Base-by-base conservation (phyloP, 495 filamentous ascomycete genomes). In the Margaritispora aquatica region DNA sequence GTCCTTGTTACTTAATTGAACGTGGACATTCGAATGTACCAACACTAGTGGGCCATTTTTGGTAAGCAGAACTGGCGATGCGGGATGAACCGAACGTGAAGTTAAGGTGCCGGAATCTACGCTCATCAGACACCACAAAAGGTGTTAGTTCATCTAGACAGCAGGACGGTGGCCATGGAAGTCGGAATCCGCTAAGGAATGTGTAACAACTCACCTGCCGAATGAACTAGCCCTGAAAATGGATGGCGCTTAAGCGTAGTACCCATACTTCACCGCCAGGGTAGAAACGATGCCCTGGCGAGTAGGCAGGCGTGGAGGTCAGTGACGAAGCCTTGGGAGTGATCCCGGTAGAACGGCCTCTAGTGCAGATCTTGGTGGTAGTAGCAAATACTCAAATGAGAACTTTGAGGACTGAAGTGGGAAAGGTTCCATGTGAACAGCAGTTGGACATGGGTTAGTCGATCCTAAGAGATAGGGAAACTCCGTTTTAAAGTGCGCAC, bases 381-480 rank as follows among this genome's bases (percentile, higher is more conserved):
- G 79, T 86, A 85, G 80, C 78, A 86, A 85, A 85, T 85, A 85
- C 77, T 84, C 81, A 83, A 85, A 85, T 84, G 75, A 84, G 78
- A 85, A 82, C 79, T 84, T 84, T 81, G 80, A 84, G 76, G 80
- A 84, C 80, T 83, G 79, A 85, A 84, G 80, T 84, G 77, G 79
- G 79, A 84, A 85, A 83, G 78, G 82, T 84, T 85, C 77, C 74
- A 75, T 83, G 79, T 81, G 75, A 85, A 84, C 77, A 84, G 80
- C 78, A 81, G 79, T 84, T 84, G 77, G 78, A 83, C 81, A 81
- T 77, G 78, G 76, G 79, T 85, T 79, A 84, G 80, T 82, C 79
- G 80, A 82, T 80, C 79, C 80, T 84, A 82, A 63, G 78, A 69
- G 71, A 82, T 83, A 85, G 76, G 44, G 78, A 75, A 84, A 73